Base-by-base conservation (phyloP, 2,329 filamentous ascomycete genomes). In the Thermothelomyces thermophilus region DNA sequence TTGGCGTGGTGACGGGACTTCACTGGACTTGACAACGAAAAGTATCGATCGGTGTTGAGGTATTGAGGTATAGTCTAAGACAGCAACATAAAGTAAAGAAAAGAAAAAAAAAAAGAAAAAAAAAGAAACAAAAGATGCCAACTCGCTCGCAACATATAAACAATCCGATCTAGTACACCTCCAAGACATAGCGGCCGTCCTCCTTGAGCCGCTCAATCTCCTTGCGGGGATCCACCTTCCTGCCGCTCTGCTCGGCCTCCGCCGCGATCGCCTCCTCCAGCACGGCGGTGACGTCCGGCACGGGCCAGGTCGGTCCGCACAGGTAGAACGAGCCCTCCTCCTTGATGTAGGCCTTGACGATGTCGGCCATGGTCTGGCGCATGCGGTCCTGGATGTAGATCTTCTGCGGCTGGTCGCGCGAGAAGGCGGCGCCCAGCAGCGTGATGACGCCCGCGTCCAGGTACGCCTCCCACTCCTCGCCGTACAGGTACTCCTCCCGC, bases 361-460 rank as follows among this genome's bases (percentile, higher is more conserved):
- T 94, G 55, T 93, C 84, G 39, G 75, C 72, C 52, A 97, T 72
- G 0, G 85, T 89, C 78, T 97, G 79, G 51, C 93, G 79, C 93
- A 98, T 98, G 58, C 90, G 82, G 68, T 98, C 93, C 75, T 98
- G 93, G 64, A 98, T 98, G 72, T 98, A 98, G 58, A 98, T 95
- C 83, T 98, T 98, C 74, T 96, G 79, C 14, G 88, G 86, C 77
- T 98, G 93, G 66, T 98, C 93, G 66, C 93, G 86, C 52, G 88
- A 95, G 77, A 98, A 98, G 37, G 93, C 93, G 45, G 88, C 83
- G 46, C 93, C 93, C 44, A 98, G 81, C 36, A 95, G 79, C 0
- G 93, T 98, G 66, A 98, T 90, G 61, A 98, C 88, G 45, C 93
- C 93, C 0, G 93, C 90, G 53, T 90, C 91, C 64, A 93, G 82